These are phyloP conservation scores for Colletotrichum trifolii DNA, from an alignment of 2,329 filamentous ascomycete species.

Conservation along the genomic window DNA sequence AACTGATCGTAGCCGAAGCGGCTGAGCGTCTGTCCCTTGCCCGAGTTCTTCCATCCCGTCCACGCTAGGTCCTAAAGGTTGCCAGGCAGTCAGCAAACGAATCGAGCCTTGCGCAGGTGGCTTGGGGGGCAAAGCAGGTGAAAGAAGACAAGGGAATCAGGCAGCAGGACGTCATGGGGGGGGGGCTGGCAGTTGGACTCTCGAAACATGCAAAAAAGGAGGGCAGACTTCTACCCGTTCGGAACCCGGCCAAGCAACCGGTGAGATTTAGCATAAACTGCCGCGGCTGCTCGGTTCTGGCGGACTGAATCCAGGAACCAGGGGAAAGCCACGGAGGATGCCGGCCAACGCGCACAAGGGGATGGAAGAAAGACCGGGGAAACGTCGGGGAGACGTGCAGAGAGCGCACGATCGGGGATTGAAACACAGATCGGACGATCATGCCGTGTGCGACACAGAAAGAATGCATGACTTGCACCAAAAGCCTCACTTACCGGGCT, in stretches of 20 bases:
- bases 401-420: conserved; percentile 2
- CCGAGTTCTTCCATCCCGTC: conserved; percentile 98
- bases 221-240: neutral
- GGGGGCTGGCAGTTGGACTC: neutral
- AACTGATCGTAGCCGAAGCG: conserved; percentile 95
- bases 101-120: conserved; percentile 36
- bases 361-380: neutral
- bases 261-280: neutral
- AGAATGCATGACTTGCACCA: neutral
- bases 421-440: conserved; percentile 8
- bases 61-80: conserved; percentile 84
- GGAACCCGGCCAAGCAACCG: neutral
- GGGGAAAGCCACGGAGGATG: conserved; percentile 7
- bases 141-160: conserved; percentile 8
- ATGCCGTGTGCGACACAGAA: neutral
- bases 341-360: too few relatives aligned
- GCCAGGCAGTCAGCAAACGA: conserved; percentile 14
- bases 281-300: neutral
- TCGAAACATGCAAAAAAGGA: conserved; percentile 6
- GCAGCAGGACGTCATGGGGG: neutral
- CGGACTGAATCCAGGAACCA: neutral
- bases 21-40: conserved; percentile 89
- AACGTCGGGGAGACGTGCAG: conserved; percentile 22
- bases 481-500: conserved; percentile 75
- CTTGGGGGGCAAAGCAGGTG: conserved; percentile 36